Evolutionary conservation across 495 filamentous ascomycete genomes (phyloP).

Genomic region (Trichocladium antarcticum): DNA sequence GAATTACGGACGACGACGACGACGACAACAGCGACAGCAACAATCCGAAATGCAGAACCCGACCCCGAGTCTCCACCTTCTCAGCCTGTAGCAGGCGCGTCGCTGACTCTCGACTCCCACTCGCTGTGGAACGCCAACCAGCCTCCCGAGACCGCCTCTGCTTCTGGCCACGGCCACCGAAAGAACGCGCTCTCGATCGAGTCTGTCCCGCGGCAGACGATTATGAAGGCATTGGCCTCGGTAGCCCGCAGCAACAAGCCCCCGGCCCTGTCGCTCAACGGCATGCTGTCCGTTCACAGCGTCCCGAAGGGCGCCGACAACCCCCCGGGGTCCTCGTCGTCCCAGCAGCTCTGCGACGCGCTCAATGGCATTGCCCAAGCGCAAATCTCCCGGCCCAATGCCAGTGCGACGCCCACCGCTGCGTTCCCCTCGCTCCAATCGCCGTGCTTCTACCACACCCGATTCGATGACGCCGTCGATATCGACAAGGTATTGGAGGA

Average conservation of each 20-base stretch:
- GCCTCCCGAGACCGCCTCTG: not conserved
- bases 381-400: conserved; percentile 26
- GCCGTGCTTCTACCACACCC: conserved; percentile 93
- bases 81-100: conserved; percentile 10
- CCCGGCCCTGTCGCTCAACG: conserved; percentile 44
- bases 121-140: too few species aligned
- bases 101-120: conserved; percentile 4
- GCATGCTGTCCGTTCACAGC: conserved; percentile 38
- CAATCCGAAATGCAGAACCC: conserved; percentile 2
- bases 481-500: conserved; percentile 92
- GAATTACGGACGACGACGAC: not conserved
- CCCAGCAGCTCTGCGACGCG: conserved; percentile 54
- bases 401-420: conserved; percentile 43
- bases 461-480: conserved; percentile 92
- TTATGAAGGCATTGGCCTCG: conserved; percentile 79
- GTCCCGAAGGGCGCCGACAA: conserved; percentile 35
- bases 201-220: conserved; percentile 68
- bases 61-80: conserved; percentile 1
- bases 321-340: conserved; percentile 39
- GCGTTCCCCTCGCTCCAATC: conserved; percentile 63
- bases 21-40: not conserved
- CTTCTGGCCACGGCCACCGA: conserved; percentile 32
- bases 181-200: conserved; percentile 58
- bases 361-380: conserved; percentile 49
- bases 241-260: conserved; percentile 51